These are phyloP conservation scores for Erythrobasidium hasegawianum DNA, from an alignment of 1,284 basidiomycete genomes.

Conservation along the genomic window DNA sequence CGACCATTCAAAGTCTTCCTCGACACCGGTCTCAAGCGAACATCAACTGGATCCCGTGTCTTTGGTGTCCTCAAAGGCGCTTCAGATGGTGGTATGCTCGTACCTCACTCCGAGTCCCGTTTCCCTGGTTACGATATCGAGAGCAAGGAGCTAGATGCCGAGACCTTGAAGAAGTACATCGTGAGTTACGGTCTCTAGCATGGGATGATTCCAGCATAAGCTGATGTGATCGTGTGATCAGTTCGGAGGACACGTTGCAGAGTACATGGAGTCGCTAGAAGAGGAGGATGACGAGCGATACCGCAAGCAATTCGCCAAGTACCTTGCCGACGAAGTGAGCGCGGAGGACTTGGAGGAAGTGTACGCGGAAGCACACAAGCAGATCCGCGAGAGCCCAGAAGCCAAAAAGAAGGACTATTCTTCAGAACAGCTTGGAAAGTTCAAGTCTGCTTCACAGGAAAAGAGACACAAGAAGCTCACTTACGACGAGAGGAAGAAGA, in stretches of 20 bases:
- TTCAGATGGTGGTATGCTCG: slow-evolving; percentile 94
- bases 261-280: slow-evolving; percentile 99
- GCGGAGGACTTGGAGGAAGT: slow-evolving; percentile 98
- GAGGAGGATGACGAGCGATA: slow-evolving; percentile 99
- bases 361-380: slow-evolving; percentile 51
- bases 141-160: slow-evolving; percentile 87
- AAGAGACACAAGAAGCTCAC: slow-evolving; percentile 70
- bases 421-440: slow-evolving; percentile 62
- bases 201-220: background rate
- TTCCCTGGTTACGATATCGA: slow-evolving; percentile 99
- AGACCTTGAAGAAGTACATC: slow-evolving; percentile 96
- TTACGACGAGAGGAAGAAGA: slow-evolving; percentile 68
- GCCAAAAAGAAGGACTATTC: slow-evolving; percentile 88
- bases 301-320: slow-evolving; percentile 96
- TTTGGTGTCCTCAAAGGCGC: slow-evolving; percentile 99
- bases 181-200: slow-evolving; percentile 62
- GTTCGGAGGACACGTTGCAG: slow-evolving; percentile 69
- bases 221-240: background rate
- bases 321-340: slow-evolving; percentile 91
- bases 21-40: slow-evolving; percentile 96
- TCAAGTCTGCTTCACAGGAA: slow-evolving; percentile 81
- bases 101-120: slow-evolving; percentile 96
- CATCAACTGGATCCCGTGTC: slow-evolving; percentile 94
- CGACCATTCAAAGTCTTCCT: slow-evolving; percentile 98
- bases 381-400: slow-evolving; percentile 89